phyloP scores from a whole-genome alignment of 2,329 filamentous ascomycete species.

The Fusarium camptoceras region DNA sequence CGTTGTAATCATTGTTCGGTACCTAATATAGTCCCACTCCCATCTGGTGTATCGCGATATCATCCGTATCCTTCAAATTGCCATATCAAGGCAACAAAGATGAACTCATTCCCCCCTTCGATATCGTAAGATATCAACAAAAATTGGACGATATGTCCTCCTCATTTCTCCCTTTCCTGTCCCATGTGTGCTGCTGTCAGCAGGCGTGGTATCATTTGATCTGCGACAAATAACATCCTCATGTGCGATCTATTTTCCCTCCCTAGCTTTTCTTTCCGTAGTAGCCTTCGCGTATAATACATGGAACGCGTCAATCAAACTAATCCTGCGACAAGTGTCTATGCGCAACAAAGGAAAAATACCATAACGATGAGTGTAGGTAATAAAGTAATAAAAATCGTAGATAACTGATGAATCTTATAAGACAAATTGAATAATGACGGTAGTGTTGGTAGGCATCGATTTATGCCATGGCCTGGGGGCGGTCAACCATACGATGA shows the following conservation, averaged over 20 bases:
- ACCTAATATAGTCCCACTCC: constrained; percentile 7
- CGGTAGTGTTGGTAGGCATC: not conserved
- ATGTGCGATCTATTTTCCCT: constrained; percentile 28
- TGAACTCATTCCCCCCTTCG: not conserved
- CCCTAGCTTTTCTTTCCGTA: constrained; percentile 7
- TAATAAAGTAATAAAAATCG: not conserved
- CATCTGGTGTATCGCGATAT: constrained; percentile 12
- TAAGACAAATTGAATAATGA: not conserved
- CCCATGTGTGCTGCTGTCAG: constrained; percentile 18
- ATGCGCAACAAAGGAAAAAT: constrained; percentile 38
- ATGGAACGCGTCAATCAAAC: constrained; percentile 35
- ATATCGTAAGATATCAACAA: constrained; percentile 23
- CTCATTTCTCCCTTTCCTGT: not conserved
- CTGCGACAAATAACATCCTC: constrained; percentile 23
- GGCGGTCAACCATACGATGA: constrained; percentile 53
- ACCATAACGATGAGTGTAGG: constrained; percentile 2
- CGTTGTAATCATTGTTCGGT: constrained; percentile 18
- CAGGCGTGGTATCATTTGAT: constrained; percentile 39
- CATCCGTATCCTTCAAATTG: constrained; percentile 13
- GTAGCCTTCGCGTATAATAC: constrained; percentile 35
- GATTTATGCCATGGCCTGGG: constrained; percentile 17
- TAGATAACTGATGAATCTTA: not conserved
- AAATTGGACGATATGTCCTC: constrained; percentile 8
- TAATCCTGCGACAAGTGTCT: constrained; percentile 23
- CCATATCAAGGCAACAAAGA: constrained; percentile 18